Conservation (phyloP, 2,329 filamentous ascomycete species). For the Aspergillus intermedius region DNA sequence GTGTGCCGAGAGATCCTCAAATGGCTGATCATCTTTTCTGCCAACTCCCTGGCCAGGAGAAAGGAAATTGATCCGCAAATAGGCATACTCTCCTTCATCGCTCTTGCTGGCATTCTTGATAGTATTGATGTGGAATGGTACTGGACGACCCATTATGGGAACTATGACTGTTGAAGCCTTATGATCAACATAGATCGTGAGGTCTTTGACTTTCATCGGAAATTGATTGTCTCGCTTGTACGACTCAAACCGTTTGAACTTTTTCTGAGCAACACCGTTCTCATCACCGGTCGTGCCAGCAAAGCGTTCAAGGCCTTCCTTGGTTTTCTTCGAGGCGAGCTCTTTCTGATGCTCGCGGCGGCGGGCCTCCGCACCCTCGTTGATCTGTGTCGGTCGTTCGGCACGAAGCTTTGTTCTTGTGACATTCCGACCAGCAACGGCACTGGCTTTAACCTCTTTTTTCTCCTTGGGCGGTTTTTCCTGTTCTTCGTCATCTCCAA, state of each 20-base stretch:
- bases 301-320: constrained; percentile 78
- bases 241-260: constrained; percentile 98
- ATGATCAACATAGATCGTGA: constrained; percentile 82
- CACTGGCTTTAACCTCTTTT: constrained; percentile 74
- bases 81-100: constrained; percentile 89
- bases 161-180: constrained; percentile 88
- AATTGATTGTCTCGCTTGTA: constrained; percentile 98
- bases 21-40: constrained; percentile 93
- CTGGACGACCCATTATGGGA: constrained; percentile 93
- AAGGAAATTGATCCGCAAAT: constrained; percentile 92
- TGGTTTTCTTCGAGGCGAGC: constrained; percentile 77
- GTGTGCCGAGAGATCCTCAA: constrained; percentile 91
- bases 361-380: constrained; percentile 82
- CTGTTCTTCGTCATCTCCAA: constrained; percentile 86
- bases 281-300: constrained; percentile 76
- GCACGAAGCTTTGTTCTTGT: constrained; percentile 88
- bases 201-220: constrained; percentile 71
- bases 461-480: constrained; percentile 75
- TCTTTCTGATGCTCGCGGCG: constrained; percentile 91
- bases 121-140: constrained; percentile 95
- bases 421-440: constrained; percentile 90
- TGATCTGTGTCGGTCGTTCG: constrained; percentile 78
- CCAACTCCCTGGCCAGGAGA: constrained; percentile 96
- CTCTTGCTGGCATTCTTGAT: constrained; percentile 99
- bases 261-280: constrained; percentile 90